Evolutionary conservation across 306 rosid species (phyloP), one percentile per base, ranked within the genome.

Genomic region (Rosa persica): DNA sequence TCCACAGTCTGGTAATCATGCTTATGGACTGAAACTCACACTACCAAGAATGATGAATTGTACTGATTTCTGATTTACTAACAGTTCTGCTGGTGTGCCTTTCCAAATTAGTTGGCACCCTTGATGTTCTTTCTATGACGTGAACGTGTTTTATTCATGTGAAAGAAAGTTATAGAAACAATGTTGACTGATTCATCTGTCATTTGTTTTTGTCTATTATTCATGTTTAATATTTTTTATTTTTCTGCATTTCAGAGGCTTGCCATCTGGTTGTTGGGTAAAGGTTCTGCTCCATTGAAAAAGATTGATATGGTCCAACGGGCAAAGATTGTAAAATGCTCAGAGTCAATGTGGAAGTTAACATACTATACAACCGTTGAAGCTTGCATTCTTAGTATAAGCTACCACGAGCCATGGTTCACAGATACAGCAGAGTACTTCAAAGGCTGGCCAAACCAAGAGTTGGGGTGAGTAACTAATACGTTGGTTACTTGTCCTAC

Each of bases 301-400:
- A 43, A 88, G 87, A 80, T 91, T 83, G 88, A 87, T 70, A 85
- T 83, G 78, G 89, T 87, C 85, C 89, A 86, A 72, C 85, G 25
- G 73, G 83, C 85, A 84, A 96, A 93, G 92, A 72, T 93, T 72
- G 88, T 67, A 76, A 96, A 96, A 86, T 93, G 96, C 86, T 83
- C 96, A 0, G 99, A 96, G 86, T 96, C 99, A 55, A 70, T 96
- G 94, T 96, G 99, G 99, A 93, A 96, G 90, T 82, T 96, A 55
- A 73, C 89, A 20, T 96, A 91, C 85, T 96, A 90, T 84, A 94
- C 91, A 8, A 40, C 93, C 65, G 96, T 88, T 51, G 97, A 96
- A 93, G 89, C 76, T 6, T 91, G 78, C 79, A 81, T 93, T 84
- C 89, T 96, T 78, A 90, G 77, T 77, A 65, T 83, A 44, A 75